Evolutionary conservation across 805 yeast species (phyloP), one percentile per base, ranked within the genome.

Genomic region (Blastobotrys attinorum): DNA sequence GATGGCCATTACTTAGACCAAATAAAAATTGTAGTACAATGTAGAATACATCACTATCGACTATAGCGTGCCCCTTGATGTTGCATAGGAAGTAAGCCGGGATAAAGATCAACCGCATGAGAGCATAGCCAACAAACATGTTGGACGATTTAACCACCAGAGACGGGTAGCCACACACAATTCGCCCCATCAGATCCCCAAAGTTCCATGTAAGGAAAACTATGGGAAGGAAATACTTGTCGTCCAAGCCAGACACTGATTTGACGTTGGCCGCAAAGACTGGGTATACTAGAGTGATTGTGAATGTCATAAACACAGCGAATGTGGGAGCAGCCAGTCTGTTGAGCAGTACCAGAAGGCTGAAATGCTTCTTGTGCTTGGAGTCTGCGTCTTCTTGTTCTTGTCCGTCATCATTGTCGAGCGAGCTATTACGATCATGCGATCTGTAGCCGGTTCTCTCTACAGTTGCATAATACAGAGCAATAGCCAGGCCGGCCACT

Each of bases 1-100:
- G 68, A 53, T 88, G 95, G 2, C 98, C 98, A 57, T 85, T 88
- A 3, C 95, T 78, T 36, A 86, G 54, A 0, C 98, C 98, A 66
- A 86, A 92, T 3, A 75, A 39, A 43, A 87, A 75, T 61, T 88
- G 96, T 31, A 85, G 57, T 2, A 73, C 8, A 39, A 86, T 62
- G 61, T 92, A 90, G 61, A 80, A 66, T 4, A 73, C 15, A 56
- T 88, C 96, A 35, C 55, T 48, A 18, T 40, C 49, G 32, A 50
- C 50, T 2, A 75, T 72, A 10, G 68, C 66, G 21, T 62, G 57
- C 27, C 65, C 64, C 43, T 72, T 68, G 47, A 79, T 58, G 57
- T 83, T 83, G 62, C 89, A 83, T 18, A 78, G 62, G 52, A 85
- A 65, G 52, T 88, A 82, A 25, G 84, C 61, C 1, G 95, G 95